Conservation (phyloP, 371 early-diverging fungal species). For the Rhizomucor pusillus region DNA sequence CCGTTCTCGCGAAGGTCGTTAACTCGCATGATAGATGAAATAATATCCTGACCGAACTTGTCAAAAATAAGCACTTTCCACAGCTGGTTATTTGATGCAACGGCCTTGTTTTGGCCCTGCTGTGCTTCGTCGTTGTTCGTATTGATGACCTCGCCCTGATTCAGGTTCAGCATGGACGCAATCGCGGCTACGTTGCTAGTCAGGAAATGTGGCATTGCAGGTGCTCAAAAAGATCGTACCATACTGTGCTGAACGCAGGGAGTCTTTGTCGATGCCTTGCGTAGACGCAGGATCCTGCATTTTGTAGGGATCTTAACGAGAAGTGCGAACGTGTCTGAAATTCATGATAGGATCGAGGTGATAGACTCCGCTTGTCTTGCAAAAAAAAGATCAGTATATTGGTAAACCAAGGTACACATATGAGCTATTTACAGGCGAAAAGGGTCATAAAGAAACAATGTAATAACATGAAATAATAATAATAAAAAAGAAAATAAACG, state of each 20-base stretch:
- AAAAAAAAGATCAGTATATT: too few relatives aligned
- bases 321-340: too few relatives aligned
- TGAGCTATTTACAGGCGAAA: too few relatives aligned
- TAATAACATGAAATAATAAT: too few relatives aligned
- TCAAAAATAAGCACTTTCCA: constrained; percentile 99
- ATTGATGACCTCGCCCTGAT: constrained; percentile 3
- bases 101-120: too few relatives aligned
- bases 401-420: too few relatives aligned
- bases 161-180: constrained; percentile 58
- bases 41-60: constrained; percentile 88
- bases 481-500: too few relatives aligned
- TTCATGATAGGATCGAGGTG: too few relatives aligned
- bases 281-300: neutral
- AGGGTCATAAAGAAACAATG: too few relatives aligned
- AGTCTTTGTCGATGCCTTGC: constrained; percentile 1
- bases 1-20: constrained; percentile 97
- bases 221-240: constrained; percentile 11
- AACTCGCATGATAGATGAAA: constrained; percentile 96
- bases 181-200: constrained; percentile 30
- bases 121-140: constrained; percentile 6
- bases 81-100: constrained; percentile 27
- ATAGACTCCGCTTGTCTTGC: too few relatives aligned
- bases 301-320: too few relatives aligned
- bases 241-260: constrained; percentile 21
- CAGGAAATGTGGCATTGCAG: neutral